Base-by-base conservation (phyloP, 202 grass and related monocot species). In the Brachypodium distachyon region DNA sequence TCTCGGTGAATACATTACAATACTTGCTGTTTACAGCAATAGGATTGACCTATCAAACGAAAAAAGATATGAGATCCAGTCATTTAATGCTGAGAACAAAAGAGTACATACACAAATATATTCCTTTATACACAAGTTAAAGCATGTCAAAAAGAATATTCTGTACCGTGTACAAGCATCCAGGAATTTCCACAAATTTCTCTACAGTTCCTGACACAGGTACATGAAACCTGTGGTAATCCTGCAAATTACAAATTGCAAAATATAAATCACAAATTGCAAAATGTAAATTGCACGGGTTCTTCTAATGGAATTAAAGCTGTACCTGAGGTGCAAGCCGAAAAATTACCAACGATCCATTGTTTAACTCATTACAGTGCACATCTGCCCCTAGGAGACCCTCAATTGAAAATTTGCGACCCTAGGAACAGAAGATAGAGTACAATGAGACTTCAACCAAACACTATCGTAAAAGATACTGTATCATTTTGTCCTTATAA, bases 161-260 rank as follows among this genome's bases (percentile, higher is more conserved):
- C 4, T 67, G 78, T 92, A 98, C 96, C 76, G 96, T 98, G 77
- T 90, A 98, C 59, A 98, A 73, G 77, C 73, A 95, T 68, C 96
- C 96, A 75, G 96, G 96, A 83, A 95, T 85, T 53, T 95, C 96
- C 49, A 88, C 80, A 85, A 92, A 90, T 86, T 87, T 98, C 55
- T 98, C 96, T 41, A 98, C 80, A 28, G 70, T 89, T 66, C 96
- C 96, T 85, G 96, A 98, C 31, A 98, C 89, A 7, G 96, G 96
- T 78, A 92, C 89, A 92, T 98, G 96, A 75, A 98, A 98, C 70
- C 96, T 88, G 77, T 98, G 96, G 59, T 98, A 98, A 84, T 98
- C 96, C 96, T 98, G 71, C 55, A 83, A 2, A 78, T 51, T 68
- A 36, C 27, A 25, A 37, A 78, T 51, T 68, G 41, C 27, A 25